Base-by-base conservation (phyloP, 2,329 filamentous ascomycete genomes). In the Fusarium stilboides region DNA sequence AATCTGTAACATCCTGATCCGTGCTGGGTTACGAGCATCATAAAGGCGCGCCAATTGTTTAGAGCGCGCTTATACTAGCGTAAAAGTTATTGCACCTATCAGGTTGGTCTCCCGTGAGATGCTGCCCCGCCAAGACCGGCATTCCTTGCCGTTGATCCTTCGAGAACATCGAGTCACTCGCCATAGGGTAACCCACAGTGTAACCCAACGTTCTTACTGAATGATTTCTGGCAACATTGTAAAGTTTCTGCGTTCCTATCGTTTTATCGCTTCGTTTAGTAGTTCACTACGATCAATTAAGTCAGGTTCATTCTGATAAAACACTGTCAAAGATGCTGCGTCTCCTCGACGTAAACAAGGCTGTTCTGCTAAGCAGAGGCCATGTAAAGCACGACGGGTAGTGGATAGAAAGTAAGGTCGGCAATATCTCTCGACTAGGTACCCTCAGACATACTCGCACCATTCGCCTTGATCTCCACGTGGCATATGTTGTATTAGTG, bases 61-160 rank as follows among this genome's bases (percentile, higher is more conserved):
- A 19, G 7, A 28, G 28, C 36, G 22, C 37, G 33, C 43, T 40
- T 31, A 10, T 34, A 40, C 26, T 57, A 44, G 50, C 40, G 20
- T 12, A 10, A 20, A 2, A 64, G 33, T 64, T 50, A 64, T 40
- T 50, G 61, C 61, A 64, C 61, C 61, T 57, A 64, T 64, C 61
- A 59, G 61, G 60, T 63, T 10, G 7, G 14, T 2, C 15, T 20
- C n/a, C 37, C 58, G 55, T 31, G 28, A 31, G 28, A 31, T 31
- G 28, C 10, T 31, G 12, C 28, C 28, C 28, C 24, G 43, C 45
- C 43, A 14, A 22, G n/a, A 46, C n/a, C 51, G 61, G 61, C 33
- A 40, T 39, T 50, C 61, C 61, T 64, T 64, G 51, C 59, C 59
- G 61, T 40, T 64, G 59, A 64, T 64, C 61, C 61, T 57, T 64